A percentile compares a stretch with the other conserved stretches of the same genome.
Conservation (phyloP, 2,329 filamentous ascomycete genomes). For the Claviceps africana region DNA sequence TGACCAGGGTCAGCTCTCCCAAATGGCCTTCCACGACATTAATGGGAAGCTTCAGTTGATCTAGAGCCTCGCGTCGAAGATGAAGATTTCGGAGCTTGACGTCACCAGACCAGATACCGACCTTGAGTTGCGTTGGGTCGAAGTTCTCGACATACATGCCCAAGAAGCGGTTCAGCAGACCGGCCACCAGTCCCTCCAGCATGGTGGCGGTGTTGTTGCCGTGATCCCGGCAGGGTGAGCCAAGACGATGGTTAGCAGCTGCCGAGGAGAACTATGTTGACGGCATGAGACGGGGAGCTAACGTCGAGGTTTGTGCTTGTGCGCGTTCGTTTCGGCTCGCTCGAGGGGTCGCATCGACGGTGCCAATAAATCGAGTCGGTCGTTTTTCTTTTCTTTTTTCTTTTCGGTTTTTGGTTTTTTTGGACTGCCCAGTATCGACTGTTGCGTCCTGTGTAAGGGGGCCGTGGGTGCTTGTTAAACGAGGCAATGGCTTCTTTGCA, state of each 20-base stretch:
- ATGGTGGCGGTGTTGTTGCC: slow-evolving; percentile 52
- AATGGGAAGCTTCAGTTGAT: slow-evolving; percentile 90
- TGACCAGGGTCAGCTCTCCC: slow-evolving; percentile 77
- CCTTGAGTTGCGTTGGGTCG: slow-evolving; percentile 91
- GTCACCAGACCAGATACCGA: slow-evolving; percentile 97
- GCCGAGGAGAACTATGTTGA: slow-evolving; percentile 5
- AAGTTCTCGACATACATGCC: slow-evolving; percentile 99
- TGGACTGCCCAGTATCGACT: not conserved
- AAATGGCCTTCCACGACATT: slow-evolving; percentile 95
- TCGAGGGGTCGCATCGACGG: not conserved
- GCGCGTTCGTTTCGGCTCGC: not conserved
- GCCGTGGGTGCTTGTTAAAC: not conserved
- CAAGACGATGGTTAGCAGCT: slow-evolving; percentile 6
- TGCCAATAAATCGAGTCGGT: not conserved
- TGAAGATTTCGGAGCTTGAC: slow-evolving; percentile 90
- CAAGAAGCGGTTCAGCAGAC: slow-evolving; percentile 95
- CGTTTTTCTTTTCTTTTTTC: too few species aligned
- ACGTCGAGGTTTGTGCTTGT: not conserved
- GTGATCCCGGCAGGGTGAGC: slow-evolving; percentile 55
- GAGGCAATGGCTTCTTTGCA: not conserved
- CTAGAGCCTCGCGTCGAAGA: slow-evolving; percentile 83
- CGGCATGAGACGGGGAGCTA: slow-evolving; percentile 9
- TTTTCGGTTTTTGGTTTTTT: too few species aligned
- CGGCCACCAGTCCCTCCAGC: slow-evolving; percentile 94
- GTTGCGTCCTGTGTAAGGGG: not conserved